phyloP scores from a whole-genome alignment of 257 asterid species.

The Nicotiana knightiana region DNA sequence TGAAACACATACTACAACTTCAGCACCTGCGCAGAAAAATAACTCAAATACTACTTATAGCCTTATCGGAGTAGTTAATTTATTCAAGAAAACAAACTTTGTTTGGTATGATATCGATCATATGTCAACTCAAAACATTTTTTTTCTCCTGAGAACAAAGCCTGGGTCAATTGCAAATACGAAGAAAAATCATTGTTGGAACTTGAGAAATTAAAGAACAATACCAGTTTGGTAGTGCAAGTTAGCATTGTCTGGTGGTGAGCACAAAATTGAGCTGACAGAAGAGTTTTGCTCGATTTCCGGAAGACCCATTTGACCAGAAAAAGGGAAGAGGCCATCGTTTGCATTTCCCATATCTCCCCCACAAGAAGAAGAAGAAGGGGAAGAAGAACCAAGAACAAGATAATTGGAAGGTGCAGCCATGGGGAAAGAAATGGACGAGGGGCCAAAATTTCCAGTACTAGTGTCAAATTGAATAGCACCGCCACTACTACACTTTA shows the following conservation, averaged over 20 bases:
- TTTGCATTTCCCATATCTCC: background rate
- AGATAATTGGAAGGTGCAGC: background rate
- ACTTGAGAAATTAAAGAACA: background rate
- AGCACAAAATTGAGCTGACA: background rate
- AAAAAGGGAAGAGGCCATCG: background rate
- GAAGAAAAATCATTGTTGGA: background rate
- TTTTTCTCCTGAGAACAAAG: background rate
- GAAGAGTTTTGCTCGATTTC: conserved; percentile 1
- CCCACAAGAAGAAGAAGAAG: background rate
- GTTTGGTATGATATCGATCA: background rate
- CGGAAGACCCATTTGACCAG: background rate
- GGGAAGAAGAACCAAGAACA: background rate
- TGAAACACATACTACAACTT: background rate
- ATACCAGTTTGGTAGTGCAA: background rate
- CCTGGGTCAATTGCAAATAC: background rate
- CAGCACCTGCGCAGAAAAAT: background rate
- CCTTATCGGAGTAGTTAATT: too few relatives aligned
- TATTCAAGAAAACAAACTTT: background rate
- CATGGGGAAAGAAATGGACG: background rate
- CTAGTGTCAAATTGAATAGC: background rate
- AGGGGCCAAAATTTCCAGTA: background rate
- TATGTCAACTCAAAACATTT: background rate
- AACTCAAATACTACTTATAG: too few relatives aligned
- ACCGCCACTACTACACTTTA: background rate
- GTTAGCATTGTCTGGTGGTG: background rate